Conservation (phyloP, 1,139 yeast species). For the Arxiozyma bovina region DNA sequence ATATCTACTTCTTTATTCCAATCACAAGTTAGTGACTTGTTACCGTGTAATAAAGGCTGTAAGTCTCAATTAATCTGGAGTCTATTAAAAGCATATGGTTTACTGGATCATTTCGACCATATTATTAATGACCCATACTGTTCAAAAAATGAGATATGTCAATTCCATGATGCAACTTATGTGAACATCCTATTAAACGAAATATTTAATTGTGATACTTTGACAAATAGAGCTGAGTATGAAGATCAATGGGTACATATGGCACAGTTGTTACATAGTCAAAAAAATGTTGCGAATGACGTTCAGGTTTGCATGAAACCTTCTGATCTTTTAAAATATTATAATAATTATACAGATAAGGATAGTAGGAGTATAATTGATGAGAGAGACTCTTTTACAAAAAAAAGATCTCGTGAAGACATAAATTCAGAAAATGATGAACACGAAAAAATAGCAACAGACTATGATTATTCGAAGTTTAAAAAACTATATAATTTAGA, state of each 20-base stretch:
- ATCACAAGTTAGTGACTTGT: constrained; percentile 26
- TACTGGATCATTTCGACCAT: constrained; percentile 21
- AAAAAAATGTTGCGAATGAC: neutral
- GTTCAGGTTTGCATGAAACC: neutral
- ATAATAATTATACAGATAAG: neutral
- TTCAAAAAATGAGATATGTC: constrained; percentile 13
- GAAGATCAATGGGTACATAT: constrained; percentile 9
- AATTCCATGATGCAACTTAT: constrained; percentile 23
- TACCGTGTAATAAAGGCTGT: constrained; percentile 25
- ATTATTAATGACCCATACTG: constrained; percentile 15
- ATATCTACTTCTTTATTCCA: constrained; percentile 26
- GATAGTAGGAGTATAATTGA: neutral
- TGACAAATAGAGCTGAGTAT: constrained; percentile 9
- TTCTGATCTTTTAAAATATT: neutral
- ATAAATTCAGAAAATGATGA: neutral
- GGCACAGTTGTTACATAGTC: neutral
- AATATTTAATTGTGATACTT: constrained; percentile 7
- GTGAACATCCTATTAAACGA: constrained; percentile 15
- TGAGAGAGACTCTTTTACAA: neutral
- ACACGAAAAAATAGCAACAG: neutral
- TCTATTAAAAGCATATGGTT: constrained; percentile 18
- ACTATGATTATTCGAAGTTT: neutral
- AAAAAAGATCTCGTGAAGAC: neutral
- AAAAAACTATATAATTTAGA: constrained; percentile 35
- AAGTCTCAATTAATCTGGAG: constrained; percentile 24